These are phyloP conservation scores for Capsicum pubescens DNA, from an alignment of 257 asterid genomes.

Conservation along the genomic window DNA sequence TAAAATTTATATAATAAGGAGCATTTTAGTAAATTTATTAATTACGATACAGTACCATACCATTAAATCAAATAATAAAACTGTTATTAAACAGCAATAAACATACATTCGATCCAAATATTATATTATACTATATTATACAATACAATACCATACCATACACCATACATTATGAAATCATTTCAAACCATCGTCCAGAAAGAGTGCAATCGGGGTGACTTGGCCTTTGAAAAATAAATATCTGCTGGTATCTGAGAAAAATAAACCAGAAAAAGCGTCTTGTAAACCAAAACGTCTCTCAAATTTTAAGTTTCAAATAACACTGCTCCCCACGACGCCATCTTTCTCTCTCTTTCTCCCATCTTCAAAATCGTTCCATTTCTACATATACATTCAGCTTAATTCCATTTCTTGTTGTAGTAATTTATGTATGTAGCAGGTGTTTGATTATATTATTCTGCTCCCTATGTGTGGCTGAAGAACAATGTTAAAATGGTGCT, in stretches of 20 bases:
- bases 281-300: slow-evolving; percentile 28
- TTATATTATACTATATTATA: no score
- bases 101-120: no score
- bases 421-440: neutral
- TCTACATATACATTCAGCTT: no score
- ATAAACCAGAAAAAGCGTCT: neutral
- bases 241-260: neutral
- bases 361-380: neutral
- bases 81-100: no score
- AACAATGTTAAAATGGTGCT: slow-evolving; percentile 33
- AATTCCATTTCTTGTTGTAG: neutral
- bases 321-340: slow-evolving; percentile 26
- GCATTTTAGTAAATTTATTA: no score
- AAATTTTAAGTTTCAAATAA: slow-evolving; percentile 26
- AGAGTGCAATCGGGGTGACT: neutral
- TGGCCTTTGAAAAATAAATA: neutral
- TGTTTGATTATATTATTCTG: neutral
- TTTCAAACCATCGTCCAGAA: no score
- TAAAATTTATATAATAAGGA: no score
- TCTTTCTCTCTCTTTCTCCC: neutral
- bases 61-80: no score
- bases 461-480: no score
- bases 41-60: no score
- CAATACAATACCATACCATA: no score
- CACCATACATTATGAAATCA: no score